Percentiles rank a stretch among this genome's conserved stretches.
Evolutionary conservation across 768 basidiomycete genomes (phyloP).

Genomic region (Porphyrellus cyaneotinctus): DNA sequence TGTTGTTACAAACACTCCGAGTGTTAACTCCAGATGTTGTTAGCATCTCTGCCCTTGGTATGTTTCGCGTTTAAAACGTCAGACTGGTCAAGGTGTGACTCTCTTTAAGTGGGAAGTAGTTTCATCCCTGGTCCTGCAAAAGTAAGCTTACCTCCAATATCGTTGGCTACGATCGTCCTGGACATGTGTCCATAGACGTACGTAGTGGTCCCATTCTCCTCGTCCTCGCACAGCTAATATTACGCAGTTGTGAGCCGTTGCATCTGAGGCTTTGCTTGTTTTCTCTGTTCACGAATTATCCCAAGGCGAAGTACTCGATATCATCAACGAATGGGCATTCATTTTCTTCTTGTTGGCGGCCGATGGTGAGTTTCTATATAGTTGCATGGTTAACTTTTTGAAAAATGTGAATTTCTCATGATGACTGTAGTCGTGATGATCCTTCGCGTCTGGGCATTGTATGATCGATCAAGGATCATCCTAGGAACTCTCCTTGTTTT

Average conservation of each 20-base stretch:
- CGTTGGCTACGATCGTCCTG: neutral
- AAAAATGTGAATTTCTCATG: neutral
- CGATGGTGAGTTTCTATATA: constrained; percentile 8
- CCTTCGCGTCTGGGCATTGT: constrained; percentile 1
- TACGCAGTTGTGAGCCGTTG: neutral
- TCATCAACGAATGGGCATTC: neutral
- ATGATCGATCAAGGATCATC: neutral
- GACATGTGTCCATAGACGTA: neutral
- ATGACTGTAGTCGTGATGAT: constrained; percentile 1
- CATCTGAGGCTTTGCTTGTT: neutral
- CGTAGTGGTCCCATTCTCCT: neutral
- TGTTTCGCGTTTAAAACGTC: neutral
- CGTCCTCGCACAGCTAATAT: no score
- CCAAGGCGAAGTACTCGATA: neutral
- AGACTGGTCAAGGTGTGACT: neutral
- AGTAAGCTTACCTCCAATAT: neutral
- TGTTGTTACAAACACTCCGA: neutral
- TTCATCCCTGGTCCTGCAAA: neutral
- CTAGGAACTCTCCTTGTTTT: neutral
- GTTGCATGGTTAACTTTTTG: no score
- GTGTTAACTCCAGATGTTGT: neutral
- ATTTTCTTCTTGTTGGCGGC: constrained; percentile 2
- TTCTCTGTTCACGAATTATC: neutral
- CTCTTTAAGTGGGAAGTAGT: neutral
- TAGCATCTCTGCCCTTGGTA: neutral